A percentile compares a stretch with the other conserved stretches of the same genome.
Conservation (phyloP, 139 green algal species). For the Coelastrella sp. region DNA sequence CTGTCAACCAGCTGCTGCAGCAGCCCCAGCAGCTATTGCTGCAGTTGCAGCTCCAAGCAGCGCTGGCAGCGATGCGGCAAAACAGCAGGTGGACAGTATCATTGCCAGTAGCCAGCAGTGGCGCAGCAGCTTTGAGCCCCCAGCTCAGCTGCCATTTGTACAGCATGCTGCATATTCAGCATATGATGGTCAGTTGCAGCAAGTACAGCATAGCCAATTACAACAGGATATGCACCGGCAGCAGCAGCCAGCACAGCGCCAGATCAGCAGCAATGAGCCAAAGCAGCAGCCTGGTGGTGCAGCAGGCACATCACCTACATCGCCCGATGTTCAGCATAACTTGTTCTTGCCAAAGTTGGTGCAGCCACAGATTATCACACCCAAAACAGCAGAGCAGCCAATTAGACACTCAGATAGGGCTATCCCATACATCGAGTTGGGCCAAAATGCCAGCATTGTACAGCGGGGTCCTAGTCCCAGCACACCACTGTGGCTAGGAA, state of each 20-base stretch:
- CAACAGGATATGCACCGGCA: not conserved
- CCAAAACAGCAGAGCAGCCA: not conserved
- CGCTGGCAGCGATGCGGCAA: not conserved
- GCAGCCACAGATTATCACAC: conserved; percentile 30
- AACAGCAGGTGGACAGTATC: too few species aligned
- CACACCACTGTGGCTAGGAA: conserved; percentile 1
- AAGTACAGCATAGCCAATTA: not conserved
- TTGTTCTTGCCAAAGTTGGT: conserved; percentile 4
- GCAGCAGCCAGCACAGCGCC: not conserved
- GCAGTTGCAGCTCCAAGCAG: not conserved
- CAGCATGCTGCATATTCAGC: not conserved
- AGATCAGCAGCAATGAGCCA: not conserved
- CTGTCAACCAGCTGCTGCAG: not conserved
- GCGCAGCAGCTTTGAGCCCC: not conserved
- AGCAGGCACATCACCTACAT: not conserved
- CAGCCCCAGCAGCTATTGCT: not conserved
- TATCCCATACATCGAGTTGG: not conserved
- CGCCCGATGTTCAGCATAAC: not conserved
- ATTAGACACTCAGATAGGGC: not conserved
- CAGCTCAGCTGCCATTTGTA: not conserved
- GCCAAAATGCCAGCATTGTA: not conserved
- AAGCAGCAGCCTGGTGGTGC: not conserved
- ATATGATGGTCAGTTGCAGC: not conserved
- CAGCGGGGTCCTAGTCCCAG: not conserved
- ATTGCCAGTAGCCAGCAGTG: not conserved